phyloP scores from a whole-genome alignment of 257 asterid species.

The Ilex aquifolium region DNA sequence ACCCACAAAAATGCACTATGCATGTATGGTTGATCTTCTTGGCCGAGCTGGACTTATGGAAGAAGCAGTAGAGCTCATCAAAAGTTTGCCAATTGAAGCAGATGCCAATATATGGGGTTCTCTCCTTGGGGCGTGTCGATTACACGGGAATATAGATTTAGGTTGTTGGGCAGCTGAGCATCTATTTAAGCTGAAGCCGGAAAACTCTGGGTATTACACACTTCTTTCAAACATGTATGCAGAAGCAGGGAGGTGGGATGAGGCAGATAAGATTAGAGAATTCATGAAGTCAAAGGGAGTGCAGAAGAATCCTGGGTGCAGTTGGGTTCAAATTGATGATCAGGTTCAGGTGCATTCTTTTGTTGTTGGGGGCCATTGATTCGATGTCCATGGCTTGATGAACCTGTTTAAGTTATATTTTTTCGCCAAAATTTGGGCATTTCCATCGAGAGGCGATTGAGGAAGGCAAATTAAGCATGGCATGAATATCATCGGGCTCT shows the following conservation, averaged over 20 bases:
- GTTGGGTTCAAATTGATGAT: slow-evolving; percentile 64
- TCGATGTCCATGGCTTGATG: slow-evolving; percentile 29
- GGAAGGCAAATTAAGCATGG: too few species aligned
- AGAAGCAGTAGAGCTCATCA: slow-evolving; percentile 46
- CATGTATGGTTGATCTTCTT: slow-evolving; percentile 83
- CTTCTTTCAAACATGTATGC: slow-evolving; percentile 69
- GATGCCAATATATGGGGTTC: slow-evolving; percentile 71
- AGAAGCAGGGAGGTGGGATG: slow-evolving; percentile 74
- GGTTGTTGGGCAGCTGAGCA: slow-evolving; percentile 76
- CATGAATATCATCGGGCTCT: too few species aligned
- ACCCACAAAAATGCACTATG: slow-evolving; percentile 70
- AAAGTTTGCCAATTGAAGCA: slow-evolving; percentile 30
- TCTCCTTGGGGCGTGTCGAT: slow-evolving; percentile 60
- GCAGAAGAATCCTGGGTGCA: slow-evolving; percentile 70
- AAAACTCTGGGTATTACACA: slow-evolving; percentile 70
- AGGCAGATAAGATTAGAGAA: slow-evolving; percentile 61
- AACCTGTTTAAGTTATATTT: background rate
- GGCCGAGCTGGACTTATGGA: slow-evolving; percentile 65
- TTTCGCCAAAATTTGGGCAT: too few species aligned
- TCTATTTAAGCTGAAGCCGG: slow-evolving; percentile 48
- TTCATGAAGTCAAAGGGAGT: slow-evolving; percentile 59
- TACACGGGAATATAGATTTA: slow-evolving; percentile 58
- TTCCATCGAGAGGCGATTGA: too few species aligned
- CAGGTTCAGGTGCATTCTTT: slow-evolving; percentile 31
- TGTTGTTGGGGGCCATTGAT: slow-evolving; percentile 35